Evolutionary conservation across 2,329 filamentous ascomycete species (phyloP), one percentile per base, ranked within the genome.

Genomic region (Fusarium sp.): DNA sequence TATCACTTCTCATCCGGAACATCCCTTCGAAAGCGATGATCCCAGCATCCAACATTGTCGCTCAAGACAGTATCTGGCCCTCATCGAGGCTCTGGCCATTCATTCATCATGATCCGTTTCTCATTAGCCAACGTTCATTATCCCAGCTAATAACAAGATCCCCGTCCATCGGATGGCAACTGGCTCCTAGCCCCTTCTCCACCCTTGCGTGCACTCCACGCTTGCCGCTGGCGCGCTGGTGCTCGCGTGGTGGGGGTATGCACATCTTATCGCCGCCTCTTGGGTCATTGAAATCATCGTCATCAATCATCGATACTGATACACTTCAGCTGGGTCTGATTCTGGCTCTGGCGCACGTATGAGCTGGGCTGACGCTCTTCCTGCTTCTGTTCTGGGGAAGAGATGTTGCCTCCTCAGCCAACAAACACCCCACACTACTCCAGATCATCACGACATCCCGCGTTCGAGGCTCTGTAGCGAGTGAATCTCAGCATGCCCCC

Each of bases 111-210:
- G 72, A 68, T 71, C 64, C 37, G 52, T 73, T 75, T 75, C 73
- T 75, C 45, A 74, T 75, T 75, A 75, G 73, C 72, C 73, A 75
- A 75, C 73, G 32, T 58, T 35, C 72, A 75, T 75, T 75, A 75
- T 75, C 70, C 70, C 73, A 59, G 23, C 45, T 60, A 58, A 71
- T 71, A 71, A 67, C 72, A 72, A 74, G 64, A 75, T 73, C 70
- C 64, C 61, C 73, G 54, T 60, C 20, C 54, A 52, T 66, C 56
- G 54, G 54, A 10, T 52, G 52, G 54, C 39, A 60, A 60, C 43
- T 60, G 35, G 54, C 64, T 68, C 70, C 74, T 14, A 52, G 48
- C 48, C 48, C 18, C 48, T 52, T n/a, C 27, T 75, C 74, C 72
- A 73, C 66, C 59, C 58, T 71, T 30, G 48, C 48, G 25, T 30